A percentile compares a stretch with the other conserved stretches of the same genome.
phyloP scores from a whole-genome alignment of 306 rosid genomes.

The Fagus crenata region DNA sequence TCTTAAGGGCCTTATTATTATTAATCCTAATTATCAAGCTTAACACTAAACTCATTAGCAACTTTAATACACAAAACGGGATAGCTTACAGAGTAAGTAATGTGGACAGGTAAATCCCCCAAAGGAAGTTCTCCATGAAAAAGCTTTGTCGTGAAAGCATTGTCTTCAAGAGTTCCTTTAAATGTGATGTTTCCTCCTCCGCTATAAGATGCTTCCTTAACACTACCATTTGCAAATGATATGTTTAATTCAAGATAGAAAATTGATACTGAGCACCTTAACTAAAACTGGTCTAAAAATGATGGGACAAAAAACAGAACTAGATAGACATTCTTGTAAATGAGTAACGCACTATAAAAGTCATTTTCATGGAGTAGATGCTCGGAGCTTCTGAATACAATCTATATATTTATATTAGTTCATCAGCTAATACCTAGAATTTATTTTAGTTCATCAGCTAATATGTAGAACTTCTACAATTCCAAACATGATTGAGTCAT shows the following conservation, averaged over 20 bases:
- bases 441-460: slow-evolving; percentile 1
- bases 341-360: neutral
- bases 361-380: neutral
- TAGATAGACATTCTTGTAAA: neutral
- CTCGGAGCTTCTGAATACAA: neutral
- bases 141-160: slow-evolving; percentile 47
- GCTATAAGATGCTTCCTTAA: slow-evolving; percentile 63
- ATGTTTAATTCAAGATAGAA: slow-evolving; percentile 4
- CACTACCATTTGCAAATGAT: slow-evolving; percentile 47
- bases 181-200: slow-evolving; percentile 86
- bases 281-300: slow-evolving; percentile 2
- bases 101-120: slow-evolving; percentile 54
- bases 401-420: neutral
- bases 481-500: slow-evolving; percentile 15
- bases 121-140: slow-evolving; percentile 65
- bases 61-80: slow-evolving; percentile 24
- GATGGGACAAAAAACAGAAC: slow-evolving; percentile 2
- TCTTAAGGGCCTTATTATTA: neutral
- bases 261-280: slow-evolving; percentile 17
- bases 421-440: slow-evolving; percentile 9
- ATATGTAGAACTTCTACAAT: neutral
- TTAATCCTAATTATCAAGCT: neutral
- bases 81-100: slow-evolving; percentile 67
- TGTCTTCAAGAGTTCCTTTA: slow-evolving; percentile 61
- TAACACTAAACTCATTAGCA: slow-evolving; percentile 13